Base-by-base conservation (phyloP, 1,284 basidiomycete genomes). In the Heimioporus retisporus region DNA sequence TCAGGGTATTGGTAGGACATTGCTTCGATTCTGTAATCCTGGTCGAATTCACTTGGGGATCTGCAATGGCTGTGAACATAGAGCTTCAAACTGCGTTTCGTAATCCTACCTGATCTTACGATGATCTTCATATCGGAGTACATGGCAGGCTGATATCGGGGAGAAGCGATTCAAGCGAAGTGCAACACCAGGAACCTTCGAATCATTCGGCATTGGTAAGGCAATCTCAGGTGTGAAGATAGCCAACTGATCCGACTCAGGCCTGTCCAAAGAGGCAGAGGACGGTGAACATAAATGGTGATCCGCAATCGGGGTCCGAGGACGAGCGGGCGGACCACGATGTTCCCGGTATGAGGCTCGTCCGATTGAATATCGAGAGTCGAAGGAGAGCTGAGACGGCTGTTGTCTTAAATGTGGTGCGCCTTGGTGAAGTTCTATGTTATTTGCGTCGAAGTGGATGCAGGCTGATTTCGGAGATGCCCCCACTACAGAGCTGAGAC, bases 301-400 rank as follows among this genome's bases (percentile, higher is more conserved):
- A 10, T 59, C 51, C 6, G 44, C 23, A 21, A 18, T 54, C 42
- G 68, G 67, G 0, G 65, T 66, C 42, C 66, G 67, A 55, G 42
- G 19, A 42, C 63, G 69, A 44, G 69, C 65, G 54, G 59, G 58
- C 21, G 68, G 63, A 2, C 71, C 76, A 25, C 4, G 71, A 61
- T 80, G 60, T 11, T 59, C 63, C 55, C 74, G 74, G 61, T 77
- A 77, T 16, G 73, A 77, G 2, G 66, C 59, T 43, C 74, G 71
- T 7, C 74, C 75, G 7, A 25, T 21, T 6, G 75, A 74, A 21
- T 40, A 55, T 58, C 56, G 50, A 68, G 77, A 74, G 43, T 48
- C 51, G 16, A 1, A 31, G 10, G 73, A 72, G 1, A 16, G 4
- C 46, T 50, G 66, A 18, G 76, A 70, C 28, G 31, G 7, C n/a